Percentiles rank a stretch among this genome's conserved stretches.
phyloP scores from a whole-genome alignment of 805 yeast genomes.

The Lipomyces lipofer region DNA sequence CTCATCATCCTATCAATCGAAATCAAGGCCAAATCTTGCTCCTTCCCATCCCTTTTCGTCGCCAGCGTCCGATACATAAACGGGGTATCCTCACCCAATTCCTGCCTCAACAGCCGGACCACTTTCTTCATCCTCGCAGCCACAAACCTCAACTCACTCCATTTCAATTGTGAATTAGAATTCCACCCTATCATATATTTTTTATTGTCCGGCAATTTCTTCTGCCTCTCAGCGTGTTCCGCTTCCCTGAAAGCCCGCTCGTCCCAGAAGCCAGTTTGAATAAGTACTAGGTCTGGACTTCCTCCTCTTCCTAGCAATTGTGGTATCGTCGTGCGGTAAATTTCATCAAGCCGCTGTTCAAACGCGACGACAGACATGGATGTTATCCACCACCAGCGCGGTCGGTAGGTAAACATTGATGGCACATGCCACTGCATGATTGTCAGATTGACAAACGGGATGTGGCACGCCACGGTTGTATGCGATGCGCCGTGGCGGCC shows the following conservation, averaged over 20 bases:
- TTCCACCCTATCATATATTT: slow-evolving; percentile 3
- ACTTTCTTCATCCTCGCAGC: slow-evolving; percentile 15
- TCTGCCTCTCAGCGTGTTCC: background rate
- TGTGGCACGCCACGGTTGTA: slow-evolving; percentile 19
- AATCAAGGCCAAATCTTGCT: slow-evolving; percentile 17
- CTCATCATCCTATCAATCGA: slow-evolving; percentile 22
- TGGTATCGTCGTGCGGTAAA: slow-evolving; percentile 7
- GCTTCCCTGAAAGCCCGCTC: slow-evolving; percentile 22
- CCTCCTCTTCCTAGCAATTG: background rate
- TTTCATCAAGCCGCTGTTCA: slow-evolving; percentile 21
- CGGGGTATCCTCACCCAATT: slow-evolving; percentile 18
- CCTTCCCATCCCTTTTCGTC: slow-evolving; percentile 4
- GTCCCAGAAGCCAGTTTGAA: slow-evolving; percentile 29
- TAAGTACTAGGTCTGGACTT: slow-evolving; percentile 23
- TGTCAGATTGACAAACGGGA: slow-evolving; percentile 22
- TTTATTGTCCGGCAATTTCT: background rate
- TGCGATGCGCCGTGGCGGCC: background rate
- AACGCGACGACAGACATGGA: slow-evolving; percentile 22
- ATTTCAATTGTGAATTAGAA: slow-evolving; percentile 10
- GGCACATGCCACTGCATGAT: slow-evolving; percentile 28
- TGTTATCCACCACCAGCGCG: slow-evolving; percentile 26
- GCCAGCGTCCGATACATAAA: slow-evolving; percentile 24
- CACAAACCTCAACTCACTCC: slow-evolving; percentile 21
- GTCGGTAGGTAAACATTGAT: slow-evolving; percentile 15
- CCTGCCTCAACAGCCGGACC: slow-evolving; percentile 4